phyloP scores from a whole-genome alignment of 2,329 filamentous ascomycete genomes.

The Nemania abortiva region DNA sequence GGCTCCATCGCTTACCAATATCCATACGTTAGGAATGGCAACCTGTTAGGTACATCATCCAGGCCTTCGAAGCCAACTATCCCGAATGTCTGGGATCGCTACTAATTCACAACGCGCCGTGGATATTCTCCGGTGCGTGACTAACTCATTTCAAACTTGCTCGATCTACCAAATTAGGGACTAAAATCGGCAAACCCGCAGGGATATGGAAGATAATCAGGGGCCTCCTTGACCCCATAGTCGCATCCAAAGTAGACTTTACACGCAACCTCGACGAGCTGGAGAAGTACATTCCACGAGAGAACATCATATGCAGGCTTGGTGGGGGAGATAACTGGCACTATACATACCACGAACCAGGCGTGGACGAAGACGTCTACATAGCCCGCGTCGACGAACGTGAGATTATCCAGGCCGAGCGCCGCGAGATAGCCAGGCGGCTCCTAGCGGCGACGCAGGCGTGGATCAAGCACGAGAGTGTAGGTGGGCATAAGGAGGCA shows the following conservation, averaged over 20 bases:
- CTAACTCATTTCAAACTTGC: too few relatives aligned
- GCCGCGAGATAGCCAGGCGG: conserved; percentile 71
- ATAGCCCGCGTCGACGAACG: conserved; percentile 73
- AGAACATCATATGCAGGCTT: conserved; percentile 80
- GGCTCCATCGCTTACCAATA: conserved; percentile 17
- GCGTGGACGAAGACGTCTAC: conserved; percentile 76
- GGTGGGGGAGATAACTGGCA: conserved; percentile 86
- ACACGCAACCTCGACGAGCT: conserved; percentile 83
- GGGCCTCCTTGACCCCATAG: conserved; percentile 93
- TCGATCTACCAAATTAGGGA: not conserved
- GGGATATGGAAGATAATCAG: conserved; percentile 92
- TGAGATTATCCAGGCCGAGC: conserved; percentile 70
- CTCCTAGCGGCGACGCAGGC: conserved; percentile 78
- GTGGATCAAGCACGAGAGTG: conserved; percentile 69
- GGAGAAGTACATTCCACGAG: conserved; percentile 75
- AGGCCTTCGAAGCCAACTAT: conserved; percentile 97
- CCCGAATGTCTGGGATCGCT: conserved; percentile 89
- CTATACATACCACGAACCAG: conserved; percentile 82
- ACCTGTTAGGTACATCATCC: conserved; percentile 97
- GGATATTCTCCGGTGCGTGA: conserved; percentile 84
- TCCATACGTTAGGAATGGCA: conserved; percentile 76
- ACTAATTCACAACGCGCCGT: conserved; percentile 92
- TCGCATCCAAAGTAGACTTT: conserved; percentile 91
- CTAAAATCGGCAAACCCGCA: conserved; percentile 49
- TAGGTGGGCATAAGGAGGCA: conserved; percentile 57